Percentiles rank a stretch among this genome's conserved stretches.
phyloP scores from a whole-genome alignment of 202 grass and related monocot species.

The Zoysia matrella region DNA sequence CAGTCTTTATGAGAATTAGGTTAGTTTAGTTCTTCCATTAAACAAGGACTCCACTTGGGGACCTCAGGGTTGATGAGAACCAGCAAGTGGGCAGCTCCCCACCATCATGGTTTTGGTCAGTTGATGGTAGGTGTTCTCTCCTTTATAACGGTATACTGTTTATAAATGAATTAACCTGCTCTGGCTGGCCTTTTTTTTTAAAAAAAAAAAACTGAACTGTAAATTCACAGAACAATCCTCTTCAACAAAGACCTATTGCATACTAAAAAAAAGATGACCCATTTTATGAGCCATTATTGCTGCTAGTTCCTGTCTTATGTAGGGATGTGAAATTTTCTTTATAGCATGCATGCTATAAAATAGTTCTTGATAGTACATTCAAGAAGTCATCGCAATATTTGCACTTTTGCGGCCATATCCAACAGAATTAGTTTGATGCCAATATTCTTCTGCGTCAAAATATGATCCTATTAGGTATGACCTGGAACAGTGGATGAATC shows the following conservation, averaged over 20 bases:
- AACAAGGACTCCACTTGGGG: constrained; percentile 21
- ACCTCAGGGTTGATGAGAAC: not conserved
- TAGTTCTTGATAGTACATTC: not conserved
- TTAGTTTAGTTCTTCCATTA: constrained; percentile 13
- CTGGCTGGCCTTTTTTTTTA: not conserved
- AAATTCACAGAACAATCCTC: not conserved
- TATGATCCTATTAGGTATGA: constrained; percentile 12
- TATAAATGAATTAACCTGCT: not conserved
- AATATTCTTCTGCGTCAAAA: not conserved
- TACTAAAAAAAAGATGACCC: too few relatives aligned
- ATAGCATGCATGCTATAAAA: not conserved
- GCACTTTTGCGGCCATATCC: not conserved
- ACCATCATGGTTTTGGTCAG: not conserved
- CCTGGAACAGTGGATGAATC: not conserved
- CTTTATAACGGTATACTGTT: constrained; percentile 1
- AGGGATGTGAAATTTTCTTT: not conserved
- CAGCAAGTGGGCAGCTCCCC: constrained; percentile 14
- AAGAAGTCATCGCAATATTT: not conserved
- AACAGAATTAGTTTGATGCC: not conserved
- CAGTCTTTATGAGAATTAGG: constrained; percentile 20
- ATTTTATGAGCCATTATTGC: not conserved
- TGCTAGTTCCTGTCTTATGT: not conserved
- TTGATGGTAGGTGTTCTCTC: not conserved
- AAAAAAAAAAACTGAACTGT: not conserved
- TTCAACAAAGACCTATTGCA: not conserved